A percentile compares a stretch with the other conserved stretches of the same genome.
Evolutionary conservation across 2,329 filamentous ascomycete genomes (phyloP).

Genomic region (Alternaria novae-zelandiae): DNA sequence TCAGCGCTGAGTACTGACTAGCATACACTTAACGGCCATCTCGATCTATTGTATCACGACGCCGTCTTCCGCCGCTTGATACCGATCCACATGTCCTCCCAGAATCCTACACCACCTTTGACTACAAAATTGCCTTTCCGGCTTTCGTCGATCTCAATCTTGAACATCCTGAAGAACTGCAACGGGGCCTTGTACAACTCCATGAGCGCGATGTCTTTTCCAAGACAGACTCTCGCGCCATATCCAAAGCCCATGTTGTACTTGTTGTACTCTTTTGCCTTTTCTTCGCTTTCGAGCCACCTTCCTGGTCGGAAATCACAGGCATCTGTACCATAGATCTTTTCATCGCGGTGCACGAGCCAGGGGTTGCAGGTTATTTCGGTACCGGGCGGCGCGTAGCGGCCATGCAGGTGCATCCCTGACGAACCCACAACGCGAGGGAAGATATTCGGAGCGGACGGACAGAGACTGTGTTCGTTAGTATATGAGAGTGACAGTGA

Average conservation of each 20-base stretch:
- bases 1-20: background rate
- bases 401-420: constrained; percentile 46
- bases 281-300: constrained; percentile 45
- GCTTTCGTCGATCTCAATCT: constrained; percentile 34
- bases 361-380: constrained; percentile 41
- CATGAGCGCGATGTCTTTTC: constrained; percentile 60
- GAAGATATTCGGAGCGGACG: constrained; percentile 60
- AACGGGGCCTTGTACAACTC: constrained; percentile 57
- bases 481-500: background rate
- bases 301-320: constrained; percentile 36
- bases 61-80: constrained; percentile 27
- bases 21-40: background rate
- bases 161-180: constrained; percentile 53
- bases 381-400: constrained; percentile 32
- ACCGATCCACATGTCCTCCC: constrained; percentile 50
- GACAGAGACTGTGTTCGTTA: constrained; percentile 49
- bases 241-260: constrained; percentile 60
- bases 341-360: constrained; percentile 37
- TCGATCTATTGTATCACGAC: background rate
- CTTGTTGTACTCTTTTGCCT: constrained; percentile 53
- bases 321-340: constrained; percentile 38
- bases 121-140: constrained; percentile 47
- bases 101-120: constrained; percentile 54
- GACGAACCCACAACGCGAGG: constrained; percentile 51
- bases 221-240: constrained; percentile 57